Conservation (phyloP, 805 yeast genomes). For the Lachancea nothofagi region DNA sequence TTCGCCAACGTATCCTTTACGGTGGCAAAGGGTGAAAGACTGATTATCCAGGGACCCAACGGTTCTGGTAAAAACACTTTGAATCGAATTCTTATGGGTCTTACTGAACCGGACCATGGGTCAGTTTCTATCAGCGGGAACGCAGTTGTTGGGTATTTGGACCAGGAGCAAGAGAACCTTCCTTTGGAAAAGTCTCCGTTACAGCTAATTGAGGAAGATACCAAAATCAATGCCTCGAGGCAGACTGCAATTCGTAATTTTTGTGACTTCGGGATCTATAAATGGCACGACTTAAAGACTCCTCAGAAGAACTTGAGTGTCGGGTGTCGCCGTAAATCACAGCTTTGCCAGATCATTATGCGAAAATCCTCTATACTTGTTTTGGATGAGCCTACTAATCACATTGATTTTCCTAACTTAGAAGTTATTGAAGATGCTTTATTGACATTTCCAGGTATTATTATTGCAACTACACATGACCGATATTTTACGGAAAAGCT, state of each 20-base stretch:
- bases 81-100: constrained; percentile 15
- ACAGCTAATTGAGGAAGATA: constrained; percentile 12
- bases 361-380: constrained; percentile 15
- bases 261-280: constrained; percentile 15
- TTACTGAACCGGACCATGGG: constrained; percentile 14
- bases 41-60: constrained; percentile 19
- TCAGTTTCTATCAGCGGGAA: constrained; percentile 15
- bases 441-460: constrained; percentile 16
- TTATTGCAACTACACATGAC: constrained; percentile 18
- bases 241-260: constrained; percentile 15
- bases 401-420: constrained; percentile 17
- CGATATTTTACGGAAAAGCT: constrained; percentile 17
- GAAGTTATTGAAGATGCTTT: constrained; percentile 17
- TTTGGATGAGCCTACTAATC: constrained; percentile 19
- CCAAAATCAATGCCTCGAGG: constrained; percentile 12
- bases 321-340: constrained; percentile 18
- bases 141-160: constrained; percentile 16
- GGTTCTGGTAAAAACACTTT: constrained; percentile 22
- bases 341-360: constrained; percentile 18
- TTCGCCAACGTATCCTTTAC: constrained; percentile 14
- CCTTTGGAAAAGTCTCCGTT: constrained; percentile 16
- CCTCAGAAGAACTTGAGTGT: constrained; percentile 15
- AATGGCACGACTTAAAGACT: constrained; percentile 16
- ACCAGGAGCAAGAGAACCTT: constrained; percentile 18
- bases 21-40: constrained; percentile 14